These are phyloP conservation scores for Mortierella sp. DNA, from an alignment of 371 early-diverging fungal genomes.

Conservation along the genomic window DNA sequence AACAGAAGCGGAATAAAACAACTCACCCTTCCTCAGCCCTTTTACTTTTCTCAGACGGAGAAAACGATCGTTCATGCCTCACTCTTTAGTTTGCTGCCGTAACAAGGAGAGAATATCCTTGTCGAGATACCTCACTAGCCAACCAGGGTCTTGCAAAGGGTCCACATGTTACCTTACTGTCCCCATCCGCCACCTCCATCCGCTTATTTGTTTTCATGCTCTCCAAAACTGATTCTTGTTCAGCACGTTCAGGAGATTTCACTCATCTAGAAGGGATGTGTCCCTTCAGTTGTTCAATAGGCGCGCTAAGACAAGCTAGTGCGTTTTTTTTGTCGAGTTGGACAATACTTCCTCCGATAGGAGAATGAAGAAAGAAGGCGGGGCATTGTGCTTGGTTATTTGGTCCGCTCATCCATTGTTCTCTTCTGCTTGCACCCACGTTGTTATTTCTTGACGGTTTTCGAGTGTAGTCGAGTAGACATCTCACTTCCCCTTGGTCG, in stretches of 20 bases:
- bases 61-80: background rate
- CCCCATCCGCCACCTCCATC: background rate
- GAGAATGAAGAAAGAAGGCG: background rate
- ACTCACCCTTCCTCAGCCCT: background rate
- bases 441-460: no score
- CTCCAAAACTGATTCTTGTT: no score
- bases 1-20: background rate
- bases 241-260: background rate
- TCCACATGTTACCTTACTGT: background rate
- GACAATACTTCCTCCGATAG: constrained; percentile 4
- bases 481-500: no score
- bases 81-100: background rate
- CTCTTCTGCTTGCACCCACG: no score
- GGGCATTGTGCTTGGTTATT: background rate
- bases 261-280: background rate
- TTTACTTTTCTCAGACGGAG: background rate
- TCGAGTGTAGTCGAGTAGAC: no score
- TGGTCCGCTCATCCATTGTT: background rate
- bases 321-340: background rate
- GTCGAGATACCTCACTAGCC: background rate
- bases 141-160: constrained; percentile 14
- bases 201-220: background rate
- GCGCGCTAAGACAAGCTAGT: background rate
- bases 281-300: no score
- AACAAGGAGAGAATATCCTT: background rate